Evolutionary conservation across 306 rosid genomes (phyloP), one percentile per base, ranked within the genome.

Genomic region (Malus asiatica): DNA sequence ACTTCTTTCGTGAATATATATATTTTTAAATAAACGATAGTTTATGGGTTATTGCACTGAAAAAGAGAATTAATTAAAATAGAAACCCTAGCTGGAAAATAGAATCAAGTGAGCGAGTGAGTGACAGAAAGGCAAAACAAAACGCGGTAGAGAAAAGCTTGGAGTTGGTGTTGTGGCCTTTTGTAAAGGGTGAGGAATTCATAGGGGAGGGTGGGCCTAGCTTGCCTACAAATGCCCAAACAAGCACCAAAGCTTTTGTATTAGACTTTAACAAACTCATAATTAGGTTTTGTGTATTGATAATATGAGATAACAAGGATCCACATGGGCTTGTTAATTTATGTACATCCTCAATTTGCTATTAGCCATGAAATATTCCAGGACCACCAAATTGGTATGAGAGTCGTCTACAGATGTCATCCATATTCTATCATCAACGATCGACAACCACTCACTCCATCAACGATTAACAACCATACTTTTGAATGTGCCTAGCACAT

Each of bases 241-340:
- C 58, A 79, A 16, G 2, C 57, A 77, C 23, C 44, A 51, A 76
- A 73, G 66, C 70, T 33, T 35, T 40, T 22, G 75, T 60, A 71
- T 81, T 81, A 77, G 72, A 66, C 81, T 58, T 71, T 35, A 81
- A 81, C 84, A 58, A 68, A 77, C 74, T 72, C 71, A 66, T 77
- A 66, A 81, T 72, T 66, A 71, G 58, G 60, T 46, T 72, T 48
- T 66, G 66, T 72, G 60, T 72, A 38, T 74, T 48, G 55, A 51
- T 51, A 51, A 16, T 51, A 15, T 58, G 70, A 67, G 75, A 81
- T 77, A 46, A 73, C 19, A 1, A 62, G 30, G 3, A 62, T 68
- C 58, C 74, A 68, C 78, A 73, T 73, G 67, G 5, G 2, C 68
- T 61, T 27, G 38, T 27, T 44, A 45, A 57, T 46, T 55, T 51